These are phyloP conservation scores for Thermoascus crustaceus DNA, from an alignment of 2,329 filamentous ascomycete genomes.

Conservation along the genomic window DNA sequence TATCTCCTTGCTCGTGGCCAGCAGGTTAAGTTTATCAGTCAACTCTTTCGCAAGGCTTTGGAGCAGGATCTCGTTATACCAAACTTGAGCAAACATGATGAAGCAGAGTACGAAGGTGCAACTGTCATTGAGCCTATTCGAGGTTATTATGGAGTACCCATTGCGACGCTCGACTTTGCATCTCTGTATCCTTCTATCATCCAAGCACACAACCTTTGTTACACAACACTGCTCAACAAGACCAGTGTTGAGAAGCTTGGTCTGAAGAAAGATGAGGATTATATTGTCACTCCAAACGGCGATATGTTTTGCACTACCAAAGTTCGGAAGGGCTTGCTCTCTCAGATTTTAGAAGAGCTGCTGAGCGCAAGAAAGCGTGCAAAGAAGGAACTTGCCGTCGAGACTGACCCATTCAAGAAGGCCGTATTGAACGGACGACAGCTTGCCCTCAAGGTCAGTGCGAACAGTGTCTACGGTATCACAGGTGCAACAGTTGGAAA, in stretches of 20 bases:
- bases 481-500: conserved; percentile 96
- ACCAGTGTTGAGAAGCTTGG: conserved; percentile 65
- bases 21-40: conserved; percentile 95
- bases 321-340: conserved; percentile 80
- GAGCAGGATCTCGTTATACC: conserved; percentile 93
- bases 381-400: conserved; percentile 77
- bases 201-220: conserved; percentile 96
- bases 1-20: conserved; percentile 85
- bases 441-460: conserved; percentile 88
- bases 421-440: conserved; percentile 96
- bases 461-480: conserved; percentile 95
- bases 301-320: conserved; percentile 87
- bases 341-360: conserved; percentile 92
- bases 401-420: conserved; percentile 95
- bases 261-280: conserved; percentile 83
- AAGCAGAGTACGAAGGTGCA: conserved; percentile 94
- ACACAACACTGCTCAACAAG: conserved; percentile 84
- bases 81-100: conserved; percentile 63
- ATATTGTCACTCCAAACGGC: conserved; percentile 90
- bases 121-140: conserved; percentile 94
- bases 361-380: conserved; percentile 87
- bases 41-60: conserved; percentile 87
- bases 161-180: conserved; percentile 96
- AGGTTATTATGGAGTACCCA: conserved; percentile 89
- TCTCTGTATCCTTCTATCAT: conserved; percentile 98